A percentile compares a stretch with the other conserved stretches of the same genome.
phyloP scores from a whole-genome alignment of 495 filamentous ascomycete genomes.

The Tetracladium marchalianum region DNA sequence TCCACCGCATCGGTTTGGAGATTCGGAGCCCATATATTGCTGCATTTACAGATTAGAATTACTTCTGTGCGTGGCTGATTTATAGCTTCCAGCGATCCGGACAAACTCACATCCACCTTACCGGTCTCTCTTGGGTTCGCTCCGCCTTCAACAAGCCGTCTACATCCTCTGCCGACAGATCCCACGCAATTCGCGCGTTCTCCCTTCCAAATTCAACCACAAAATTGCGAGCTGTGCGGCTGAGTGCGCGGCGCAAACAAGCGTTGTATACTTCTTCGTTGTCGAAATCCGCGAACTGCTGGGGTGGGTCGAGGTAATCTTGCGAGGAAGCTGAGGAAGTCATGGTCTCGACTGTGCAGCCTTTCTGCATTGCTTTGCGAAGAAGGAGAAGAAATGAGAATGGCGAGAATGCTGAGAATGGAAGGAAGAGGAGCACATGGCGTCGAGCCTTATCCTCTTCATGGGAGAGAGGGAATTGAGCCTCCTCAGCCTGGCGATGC shows the following conservation, averaged over 20 bases:
- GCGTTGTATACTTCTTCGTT: constrained; percentile 32
- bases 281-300: constrained; percentile 46
- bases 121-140: constrained; percentile 17
- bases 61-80: no score
- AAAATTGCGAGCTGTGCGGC: constrained; percentile 47
- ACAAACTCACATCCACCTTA: constrained; percentile 58
- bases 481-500: no score
- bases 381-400: no score
- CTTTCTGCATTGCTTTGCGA: no score
- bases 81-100: background rate
- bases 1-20: constrained; percentile 44
- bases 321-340: no score
- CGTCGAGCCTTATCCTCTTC: no score
- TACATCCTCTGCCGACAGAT: constrained; percentile 41
- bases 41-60: constrained; percentile 21
- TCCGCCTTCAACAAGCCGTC: constrained; percentile 22
- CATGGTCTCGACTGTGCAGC: no score
- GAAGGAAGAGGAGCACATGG: no score
- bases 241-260: constrained; percentile 26
- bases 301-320: no score
- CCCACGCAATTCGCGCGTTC: constrained; percentile 49
- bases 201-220: constrained; percentile 62
- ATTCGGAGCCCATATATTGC: constrained; percentile 66
- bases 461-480: no score
- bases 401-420: no score